These are phyloP conservation scores for Nakaseomyces nivariensis DNA, from an alignment of 1,139 yeast species.

Conservation along the genomic window DNA sequence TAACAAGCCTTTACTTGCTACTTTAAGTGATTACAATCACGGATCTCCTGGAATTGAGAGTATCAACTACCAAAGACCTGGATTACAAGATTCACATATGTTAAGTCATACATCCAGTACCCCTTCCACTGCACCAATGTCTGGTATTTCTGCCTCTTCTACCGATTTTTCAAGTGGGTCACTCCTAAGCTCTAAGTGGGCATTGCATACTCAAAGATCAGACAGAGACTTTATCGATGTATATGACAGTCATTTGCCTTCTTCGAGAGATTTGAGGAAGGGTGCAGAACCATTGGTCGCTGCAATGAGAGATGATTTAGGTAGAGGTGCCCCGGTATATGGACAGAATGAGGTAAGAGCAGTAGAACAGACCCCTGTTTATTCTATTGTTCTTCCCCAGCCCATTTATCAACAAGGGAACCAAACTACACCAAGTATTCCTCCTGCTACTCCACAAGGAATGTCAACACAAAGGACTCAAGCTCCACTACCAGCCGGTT, in stretches of 20 bases:
- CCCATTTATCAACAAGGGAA: not conserved
- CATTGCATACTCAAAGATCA: not conserved
- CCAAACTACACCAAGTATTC: not conserved
- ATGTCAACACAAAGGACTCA: not conserved
- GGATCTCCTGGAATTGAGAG: not conserved
- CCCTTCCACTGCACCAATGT: not conserved
- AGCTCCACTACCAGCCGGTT: not conserved
- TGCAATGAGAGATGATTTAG: not conserved
- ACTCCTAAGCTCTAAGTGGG: not conserved
- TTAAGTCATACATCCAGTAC: not conserved
- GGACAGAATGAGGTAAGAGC: not conserved
- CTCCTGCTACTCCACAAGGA: not conserved
- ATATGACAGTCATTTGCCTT: not conserved
- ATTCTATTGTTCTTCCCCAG: not conserved
- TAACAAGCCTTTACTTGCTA: not conserved
- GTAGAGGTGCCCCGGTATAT: not conserved
- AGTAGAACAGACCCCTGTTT: not conserved
- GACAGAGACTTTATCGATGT: constrained; percentile 1
- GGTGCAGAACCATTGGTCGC: constrained; percentile 1
- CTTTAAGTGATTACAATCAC: not conserved
- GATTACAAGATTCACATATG: not conserved
- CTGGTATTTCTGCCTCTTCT: not conserved
- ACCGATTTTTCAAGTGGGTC: not conserved
- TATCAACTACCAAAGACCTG: not conserved
- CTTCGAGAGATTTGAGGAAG: constrained; percentile 1